Evolutionary conservation across 441 rosid species (phyloP).

Genomic region (Arabidopsis hybrid): DNA sequence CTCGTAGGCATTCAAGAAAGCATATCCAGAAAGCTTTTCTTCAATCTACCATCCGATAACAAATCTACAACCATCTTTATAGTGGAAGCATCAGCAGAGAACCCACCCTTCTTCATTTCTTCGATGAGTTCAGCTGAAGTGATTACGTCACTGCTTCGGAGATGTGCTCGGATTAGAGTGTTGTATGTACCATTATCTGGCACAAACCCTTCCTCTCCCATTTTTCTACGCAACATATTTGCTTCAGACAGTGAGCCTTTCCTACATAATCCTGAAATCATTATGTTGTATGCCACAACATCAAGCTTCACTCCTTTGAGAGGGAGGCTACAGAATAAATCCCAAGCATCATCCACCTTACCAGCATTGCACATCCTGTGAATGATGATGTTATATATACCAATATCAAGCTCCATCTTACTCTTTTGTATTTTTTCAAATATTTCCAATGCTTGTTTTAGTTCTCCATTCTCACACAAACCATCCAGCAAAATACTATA

Average conservation of each 20-base stretch:
- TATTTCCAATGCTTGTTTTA: conserved; percentile 7
- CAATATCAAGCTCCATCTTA: conserved; percentile 24
- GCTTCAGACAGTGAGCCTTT: conserved; percentile 35
- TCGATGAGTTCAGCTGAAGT: neutral
- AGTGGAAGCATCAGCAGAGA: conserved; percentile 18
- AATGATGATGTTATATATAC: conserved; percentile 19
- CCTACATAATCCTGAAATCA: conserved; percentile 32
- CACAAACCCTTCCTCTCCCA: conserved; percentile 4
- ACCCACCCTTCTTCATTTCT: conserved; percentile 11
- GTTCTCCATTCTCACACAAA: conserved; percentile 25
- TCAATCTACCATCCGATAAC: conserved; percentile 7
- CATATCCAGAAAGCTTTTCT: conserved; percentile 18
- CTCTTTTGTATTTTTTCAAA: conserved; percentile 21
- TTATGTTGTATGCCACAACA: neutral
- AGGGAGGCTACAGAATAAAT: conserved; percentile 14
- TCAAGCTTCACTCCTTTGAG: conserved; percentile 23
- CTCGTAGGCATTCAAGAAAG: neutral
- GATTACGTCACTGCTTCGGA: neutral
- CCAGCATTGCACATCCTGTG: conserved; percentile 40
- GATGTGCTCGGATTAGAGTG: conserved; percentile 12
- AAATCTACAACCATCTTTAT: conserved; percentile 3
- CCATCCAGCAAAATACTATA: conserved; percentile 33
- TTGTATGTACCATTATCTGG: neutral
- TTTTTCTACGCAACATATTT: neutral
- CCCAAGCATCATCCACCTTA: conserved; percentile 25